phyloP scores from a whole-genome alignment of 139 green algal species.

The Chlorella sp. region DNA sequence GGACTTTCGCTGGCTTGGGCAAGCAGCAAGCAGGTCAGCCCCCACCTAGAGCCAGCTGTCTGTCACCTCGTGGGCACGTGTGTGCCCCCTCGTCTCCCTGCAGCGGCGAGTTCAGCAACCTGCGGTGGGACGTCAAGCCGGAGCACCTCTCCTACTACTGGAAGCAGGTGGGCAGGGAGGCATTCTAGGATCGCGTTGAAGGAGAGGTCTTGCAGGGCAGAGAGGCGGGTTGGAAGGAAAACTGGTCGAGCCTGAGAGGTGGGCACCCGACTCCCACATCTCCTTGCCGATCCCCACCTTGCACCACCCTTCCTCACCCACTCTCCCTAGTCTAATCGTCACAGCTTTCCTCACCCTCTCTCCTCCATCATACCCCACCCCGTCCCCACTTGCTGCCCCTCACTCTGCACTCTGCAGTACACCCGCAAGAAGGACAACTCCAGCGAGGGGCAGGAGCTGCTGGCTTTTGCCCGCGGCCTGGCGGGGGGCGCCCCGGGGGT shows the following conservation, averaged over 20 bases:
- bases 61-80: not conserved
- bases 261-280: not conserved
- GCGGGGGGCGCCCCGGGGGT: constrained; percentile 57
- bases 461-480: constrained; percentile 65
- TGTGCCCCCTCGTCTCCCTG: too few species aligned
- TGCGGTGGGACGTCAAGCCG: constrained; percentile 61
- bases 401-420: constrained; percentile 30
- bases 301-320: not conserved
- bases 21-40: not conserved
- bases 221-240: too few species aligned
- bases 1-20: not conserved
- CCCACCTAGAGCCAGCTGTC: not conserved
- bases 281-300: not conserved
- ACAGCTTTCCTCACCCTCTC: not conserved
- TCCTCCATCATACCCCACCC: not conserved
- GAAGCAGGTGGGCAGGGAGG: constrained; percentile 11
- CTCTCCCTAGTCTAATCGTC: too few species aligned
- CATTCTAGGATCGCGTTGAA: too few species aligned
- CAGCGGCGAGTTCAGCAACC: constrained; percentile 65
- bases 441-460: constrained; percentile 43
- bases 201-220: too few species aligned
- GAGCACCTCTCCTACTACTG: constrained; percentile 52
- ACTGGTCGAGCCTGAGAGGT: not conserved
- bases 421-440: constrained; percentile 35
- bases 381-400: not conserved